Evolutionary conservation across 306 rosid genomes (phyloP).

Genomic region (Casuarina equisetifolia): DNA sequence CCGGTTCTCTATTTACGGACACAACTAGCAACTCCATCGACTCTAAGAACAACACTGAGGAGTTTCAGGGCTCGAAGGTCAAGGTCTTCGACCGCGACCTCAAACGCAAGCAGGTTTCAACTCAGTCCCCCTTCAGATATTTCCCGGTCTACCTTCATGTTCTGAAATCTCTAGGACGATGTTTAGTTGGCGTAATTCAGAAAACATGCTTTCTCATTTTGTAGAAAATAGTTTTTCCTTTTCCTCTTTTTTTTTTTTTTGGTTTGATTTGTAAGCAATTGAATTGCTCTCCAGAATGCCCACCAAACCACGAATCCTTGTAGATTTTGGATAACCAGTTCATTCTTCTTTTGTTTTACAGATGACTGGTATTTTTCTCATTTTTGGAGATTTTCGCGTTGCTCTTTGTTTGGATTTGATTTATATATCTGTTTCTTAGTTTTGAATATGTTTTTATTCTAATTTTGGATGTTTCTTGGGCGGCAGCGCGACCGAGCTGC

Average conservation of each 20-base stretch:
- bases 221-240: background rate
- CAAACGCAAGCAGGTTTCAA: constrained; percentile 64
- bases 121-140: background rate
- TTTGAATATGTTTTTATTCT: background rate
- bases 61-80: constrained; percentile 41
- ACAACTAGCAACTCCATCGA: background rate
- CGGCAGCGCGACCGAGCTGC: constrained; percentile 91
- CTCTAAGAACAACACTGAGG: constrained; percentile 20
- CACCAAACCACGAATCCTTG: background rate
- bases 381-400: background rate
- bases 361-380: background rate
- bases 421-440: background rate
- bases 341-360: background rate
- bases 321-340: background rate
- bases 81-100: constrained; percentile 76
- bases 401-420: background rate
- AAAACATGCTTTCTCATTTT: background rate
- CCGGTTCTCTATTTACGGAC: constrained; percentile 39
- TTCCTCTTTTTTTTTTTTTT: too few species aligned
- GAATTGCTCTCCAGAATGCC: background rate
- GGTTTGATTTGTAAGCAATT: background rate
- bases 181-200: background rate
- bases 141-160: background rate
- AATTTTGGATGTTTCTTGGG: constrained; percentile 5
- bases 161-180: background rate